These are phyloP conservation scores for Limonium bicolor DNA, from an alignment of 148 eudicot genomes.

Conservation along the genomic window DNA sequence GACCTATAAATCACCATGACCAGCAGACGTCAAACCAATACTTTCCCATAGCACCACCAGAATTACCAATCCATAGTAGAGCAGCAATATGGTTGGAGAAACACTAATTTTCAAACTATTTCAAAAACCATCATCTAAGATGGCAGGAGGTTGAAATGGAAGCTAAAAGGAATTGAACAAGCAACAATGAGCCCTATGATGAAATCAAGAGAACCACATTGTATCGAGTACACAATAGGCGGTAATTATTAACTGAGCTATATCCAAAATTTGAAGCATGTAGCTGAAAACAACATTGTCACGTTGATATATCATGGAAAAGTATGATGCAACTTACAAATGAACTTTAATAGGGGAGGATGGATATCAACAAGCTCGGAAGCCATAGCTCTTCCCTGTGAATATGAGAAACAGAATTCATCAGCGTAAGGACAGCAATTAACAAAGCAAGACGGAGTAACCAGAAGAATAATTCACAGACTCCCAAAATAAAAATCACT, in stretches of 20 bases:
- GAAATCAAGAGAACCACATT: not conserved
- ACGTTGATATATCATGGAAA: not conserved
- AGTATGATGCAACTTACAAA: constrained; percentile 2
- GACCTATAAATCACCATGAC: no score
- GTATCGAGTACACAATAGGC: not conserved
- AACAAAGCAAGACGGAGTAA: not conserved
- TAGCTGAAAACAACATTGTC: not conserved
- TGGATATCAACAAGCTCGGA: constrained; percentile 4
- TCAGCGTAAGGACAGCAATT: no score
- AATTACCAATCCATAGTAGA: no score
- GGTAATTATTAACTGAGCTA: not conserved
- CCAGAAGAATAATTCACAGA: constrained; percentile 1
- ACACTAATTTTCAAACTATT: no score
- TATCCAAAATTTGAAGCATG: not conserved
- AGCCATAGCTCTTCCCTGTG: constrained; percentile 1
- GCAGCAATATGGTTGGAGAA: no score
- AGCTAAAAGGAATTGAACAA: not conserved
- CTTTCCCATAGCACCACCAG: no score
- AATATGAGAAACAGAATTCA: no score
- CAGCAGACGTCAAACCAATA: no score
- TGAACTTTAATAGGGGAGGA: constrained; percentile 2
- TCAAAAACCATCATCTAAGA: no score
- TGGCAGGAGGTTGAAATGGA: no score
- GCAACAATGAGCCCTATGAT: not conserved
- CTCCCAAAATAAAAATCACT: not conserved